Evolutionary conservation across 2,329 filamentous ascomycete species (phyloP), one percentile per base, ranked within the genome.

Genomic region (Colletotrichum cuscutae): DNA sequence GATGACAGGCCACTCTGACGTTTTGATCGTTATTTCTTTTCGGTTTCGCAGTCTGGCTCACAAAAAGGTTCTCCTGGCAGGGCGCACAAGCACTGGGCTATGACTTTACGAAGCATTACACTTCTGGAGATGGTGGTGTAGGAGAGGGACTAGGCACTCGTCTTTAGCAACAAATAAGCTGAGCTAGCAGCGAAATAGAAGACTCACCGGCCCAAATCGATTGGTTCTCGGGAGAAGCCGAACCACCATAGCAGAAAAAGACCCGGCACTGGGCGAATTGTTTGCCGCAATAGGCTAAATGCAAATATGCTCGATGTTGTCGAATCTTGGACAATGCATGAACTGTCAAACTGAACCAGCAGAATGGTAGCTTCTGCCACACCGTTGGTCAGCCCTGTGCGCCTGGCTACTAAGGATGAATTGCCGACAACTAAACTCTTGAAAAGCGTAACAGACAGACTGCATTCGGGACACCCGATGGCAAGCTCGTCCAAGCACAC

Each of bases 71-170:
- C 37, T 64, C 22, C 53, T 56, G 54, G 56, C 13, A 42, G 54
- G 35, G 56, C 35, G 59, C 60, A n/a, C 60, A 61, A 61, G 26
- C 56, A 65, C 54, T 30, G 66, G 75, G 83, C 22, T 86, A 86
- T 66, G 84, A 86, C 72, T 85, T 85, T 63, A 84, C 81, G 11
- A 83, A 84, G 76, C 84, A 86, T 75, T 86, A 84, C 68, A 82
- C n/a, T 46, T n/a, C 42, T 26, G 57, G 22, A 49, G 19, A 49
- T n/a, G 42, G 19, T 49, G 42, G 19, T 49, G 42, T 49, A 49
- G 42, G 42, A 49, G 26, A 5, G 22, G 26, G 42, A 28, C 19
- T 15, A 15, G 58, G 9, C 13, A 60, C 5, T 46, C 13, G 35
- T 42, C 22, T 60, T 37, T 42, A 26, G 26, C 15, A 49, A 22